These are phyloP conservation scores for Elsinoe batatas DNA, from an alignment of 2,329 filamentous ascomycete genomes.

Conservation along the genomic window DNA sequence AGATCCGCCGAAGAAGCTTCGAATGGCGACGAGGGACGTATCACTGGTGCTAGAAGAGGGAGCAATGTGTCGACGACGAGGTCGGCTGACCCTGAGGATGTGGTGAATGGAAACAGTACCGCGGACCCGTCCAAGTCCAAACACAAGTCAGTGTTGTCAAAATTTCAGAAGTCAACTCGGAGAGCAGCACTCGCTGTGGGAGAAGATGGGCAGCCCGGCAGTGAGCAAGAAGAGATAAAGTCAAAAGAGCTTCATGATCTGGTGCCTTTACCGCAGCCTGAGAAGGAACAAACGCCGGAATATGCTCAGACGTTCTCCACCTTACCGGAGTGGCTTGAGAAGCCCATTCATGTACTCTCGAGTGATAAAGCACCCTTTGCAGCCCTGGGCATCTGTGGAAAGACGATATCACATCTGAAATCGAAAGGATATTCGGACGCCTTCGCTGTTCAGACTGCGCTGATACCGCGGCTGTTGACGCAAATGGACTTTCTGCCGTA, in stretches of 20 bases:
- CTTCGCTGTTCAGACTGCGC: constrained; percentile 68
- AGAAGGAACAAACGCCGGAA: constrained; percentile 46
- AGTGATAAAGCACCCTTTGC: constrained; percentile 52
- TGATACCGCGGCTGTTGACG: constrained; percentile 68
- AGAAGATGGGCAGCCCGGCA: constrained; percentile 29
- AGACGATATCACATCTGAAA: constrained; percentile 52
- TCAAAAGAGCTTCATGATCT: constrained; percentile 45
- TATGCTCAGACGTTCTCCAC: constrained; percentile 63
- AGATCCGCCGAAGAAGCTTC: not conserved
- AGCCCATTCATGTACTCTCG: constrained; percentile 59
- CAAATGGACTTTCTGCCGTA: constrained; percentile 45
- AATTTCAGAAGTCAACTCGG: not conserved
- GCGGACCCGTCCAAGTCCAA: not conserved
- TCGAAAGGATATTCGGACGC: constrained; percentile 61
- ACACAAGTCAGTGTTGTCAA: not conserved
- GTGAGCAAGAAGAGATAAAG: constrained; percentile 19
- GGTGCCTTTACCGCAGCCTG: constrained; percentile 71
- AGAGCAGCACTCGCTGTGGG: constrained; percentile 18
- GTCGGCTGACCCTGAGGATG: too few species aligned
- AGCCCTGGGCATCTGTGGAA: constrained; percentile 47
- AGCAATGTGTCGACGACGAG: too few species aligned
- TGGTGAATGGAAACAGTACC: too few species aligned
- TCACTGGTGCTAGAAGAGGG: too few species aligned
- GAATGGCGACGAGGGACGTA: constrained; percentile 9
- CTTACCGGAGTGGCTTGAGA: constrained; percentile 69